These are phyloP conservation scores for Phalaenopsis hybrid DNA, from an alignment of 116 monocot genomes.

Conservation along the genomic window DNA sequence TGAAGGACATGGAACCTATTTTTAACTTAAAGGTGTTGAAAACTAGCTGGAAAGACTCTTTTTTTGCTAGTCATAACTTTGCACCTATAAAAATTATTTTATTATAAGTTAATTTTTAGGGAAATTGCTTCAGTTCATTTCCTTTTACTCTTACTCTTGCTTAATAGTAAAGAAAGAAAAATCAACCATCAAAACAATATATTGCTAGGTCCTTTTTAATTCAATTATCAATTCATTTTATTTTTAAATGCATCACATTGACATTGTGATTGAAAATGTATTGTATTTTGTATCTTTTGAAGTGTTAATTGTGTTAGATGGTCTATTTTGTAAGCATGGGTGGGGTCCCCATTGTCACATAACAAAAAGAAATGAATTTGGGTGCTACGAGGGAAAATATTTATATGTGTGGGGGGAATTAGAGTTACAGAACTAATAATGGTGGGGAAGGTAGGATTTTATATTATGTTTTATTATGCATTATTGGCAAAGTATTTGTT, in stretches of 20 bases:
- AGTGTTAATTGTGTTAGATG: neutral
- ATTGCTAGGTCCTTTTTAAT: neutral
- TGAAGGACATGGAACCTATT: neutral
- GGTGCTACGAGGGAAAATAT: too few species aligned
- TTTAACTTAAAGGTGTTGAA: neutral
- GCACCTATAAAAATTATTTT: neutral
- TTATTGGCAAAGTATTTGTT: too few species aligned
- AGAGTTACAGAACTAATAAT: too few species aligned
- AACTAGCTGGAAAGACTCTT: neutral
- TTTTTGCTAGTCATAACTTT: neutral
- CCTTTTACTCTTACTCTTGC: neutral
- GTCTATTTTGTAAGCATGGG: too few species aligned
- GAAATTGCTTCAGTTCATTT: neutral
- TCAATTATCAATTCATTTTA: neutral
- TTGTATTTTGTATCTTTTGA: neutral
- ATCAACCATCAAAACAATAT: neutral
- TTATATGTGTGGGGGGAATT: too few species aligned
- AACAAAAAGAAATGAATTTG: too few species aligned
- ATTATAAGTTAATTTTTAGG: neutral
- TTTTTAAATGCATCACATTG: neutral
- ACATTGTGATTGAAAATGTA: neutral
- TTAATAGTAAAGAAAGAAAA: neutral
- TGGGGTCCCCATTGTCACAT: too few species aligned
- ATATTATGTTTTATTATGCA: too few species aligned
- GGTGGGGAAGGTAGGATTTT: too few species aligned